Base-by-base conservation (phyloP, 192 early-diverging fungal species). In the Irineochytrium annulatum region DNA sequence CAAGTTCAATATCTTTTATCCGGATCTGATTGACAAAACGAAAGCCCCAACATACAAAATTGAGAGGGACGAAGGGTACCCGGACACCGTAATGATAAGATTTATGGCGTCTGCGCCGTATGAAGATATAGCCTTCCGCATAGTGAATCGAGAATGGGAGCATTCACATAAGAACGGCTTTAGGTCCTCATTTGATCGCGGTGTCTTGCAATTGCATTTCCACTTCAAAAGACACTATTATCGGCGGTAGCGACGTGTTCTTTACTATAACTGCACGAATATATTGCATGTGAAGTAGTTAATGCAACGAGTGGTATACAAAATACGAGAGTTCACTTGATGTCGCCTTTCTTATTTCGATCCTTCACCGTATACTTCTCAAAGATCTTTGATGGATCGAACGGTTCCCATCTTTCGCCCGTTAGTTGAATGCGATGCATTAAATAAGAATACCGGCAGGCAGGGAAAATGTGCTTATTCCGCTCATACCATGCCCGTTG, bases 1-100 rank as follows among this genome's bases (percentile, higher is more conserved):
- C 82, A 95, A 94, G 76, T 94, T 95, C 77, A 97, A 97, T 74
- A 88, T 99, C 35, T 99, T 97, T 70, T 99, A 95, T 67, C 96
- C 94, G 1, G 96, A 99, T 73, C 83, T 99, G 19, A 90, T 97
- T 62, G 91, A 97, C 71, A 94, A 93, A 67, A 74, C 86, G 1
- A 74, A 77, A 44, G 89, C 92, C n/a, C 95, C 94, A 1, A 97
- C 92, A 1, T 97, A 94, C 65, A 77, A 79, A 34, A 81, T 91
- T 46, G 86, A 91, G 59, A 83, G 79, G 65, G 41, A 87, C 77
- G 56, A 63, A 0, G 69, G 55, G 44, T 65, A 68, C 33, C 78
- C 83, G 28, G 95, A 97, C 44, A 96, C 91, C 0, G 87, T 90
- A 11, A 71, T 95, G 13, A 77, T 99, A 41, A 81, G 88, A 39